phyloP scores from a whole-genome alignment of 164 flowering plant species.

The Vitis amurensis region DNA sequence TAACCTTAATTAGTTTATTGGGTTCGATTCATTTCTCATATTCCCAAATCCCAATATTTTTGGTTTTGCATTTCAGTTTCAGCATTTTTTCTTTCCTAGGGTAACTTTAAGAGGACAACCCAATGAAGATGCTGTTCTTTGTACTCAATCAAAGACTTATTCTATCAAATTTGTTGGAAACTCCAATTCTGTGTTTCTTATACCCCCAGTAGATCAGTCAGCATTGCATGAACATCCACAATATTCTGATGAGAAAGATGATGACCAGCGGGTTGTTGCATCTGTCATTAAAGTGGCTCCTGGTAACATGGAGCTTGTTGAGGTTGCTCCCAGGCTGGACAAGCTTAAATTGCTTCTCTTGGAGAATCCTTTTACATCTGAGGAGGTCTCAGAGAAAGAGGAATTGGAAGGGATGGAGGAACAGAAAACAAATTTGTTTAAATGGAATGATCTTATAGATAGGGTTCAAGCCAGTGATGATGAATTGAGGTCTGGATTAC shows the following conservation, averaged over 20 bases:
- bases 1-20: neutral
- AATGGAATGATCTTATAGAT: constrained; percentile 71
- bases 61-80: neutral
- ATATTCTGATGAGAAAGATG: constrained; percentile 15
- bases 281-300: constrained; percentile 67
- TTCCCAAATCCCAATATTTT: neutral
- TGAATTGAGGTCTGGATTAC: constrained; percentile 63
- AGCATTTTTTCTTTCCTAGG: constrained; percentile 28
- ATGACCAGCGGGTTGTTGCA: constrained; percentile 24
- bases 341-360: constrained; percentile 63
- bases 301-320: constrained; percentile 78
- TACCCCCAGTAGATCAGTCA: constrained; percentile 54
- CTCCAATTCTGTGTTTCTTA: constrained; percentile 78
- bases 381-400: constrained; percentile 45
- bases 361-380: constrained; percentile 50
- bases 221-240: constrained; percentile 4
- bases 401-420: constrained; percentile 24
- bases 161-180: constrained; percentile 80
- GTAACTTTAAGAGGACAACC: constrained; percentile 70
- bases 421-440: constrained; percentile 37
- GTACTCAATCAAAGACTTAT: constrained; percentile 79
- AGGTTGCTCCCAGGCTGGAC: constrained; percentile 79
- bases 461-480: constrained; percentile 87
- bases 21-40: neutral
- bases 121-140: constrained; percentile 86